Conservation (phyloP, 2,329 filamentous ascomycete species). For the Aspergillus pseudoglaucus region DNA sequence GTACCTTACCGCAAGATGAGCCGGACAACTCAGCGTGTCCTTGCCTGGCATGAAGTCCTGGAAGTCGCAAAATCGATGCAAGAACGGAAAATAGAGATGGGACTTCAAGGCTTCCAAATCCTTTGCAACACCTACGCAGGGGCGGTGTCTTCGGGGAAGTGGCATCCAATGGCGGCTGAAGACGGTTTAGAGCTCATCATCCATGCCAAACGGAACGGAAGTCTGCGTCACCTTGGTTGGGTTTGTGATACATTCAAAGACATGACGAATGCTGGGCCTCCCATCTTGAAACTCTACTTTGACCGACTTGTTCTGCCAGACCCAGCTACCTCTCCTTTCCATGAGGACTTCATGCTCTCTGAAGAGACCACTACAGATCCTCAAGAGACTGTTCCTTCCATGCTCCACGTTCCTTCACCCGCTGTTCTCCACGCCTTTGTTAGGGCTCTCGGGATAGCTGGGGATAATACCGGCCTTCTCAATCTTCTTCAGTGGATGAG, state of each 20-base stretch:
- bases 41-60: conserved; percentile 34
- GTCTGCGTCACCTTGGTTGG: conserved; percentile 2
- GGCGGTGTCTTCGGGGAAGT: conserved; percentile 28
- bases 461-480: conserved; percentile 35
- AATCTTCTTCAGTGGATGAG: conserved; percentile 39
- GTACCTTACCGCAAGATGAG: conserved; percentile 12
- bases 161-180: conserved; percentile 19
- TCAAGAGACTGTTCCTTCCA: conserved; percentile 19
- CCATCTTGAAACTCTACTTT: conserved; percentile 29
- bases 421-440: conserved; percentile 37
- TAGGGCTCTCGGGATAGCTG: conserved; percentile 33
- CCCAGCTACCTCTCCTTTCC: conserved; percentile 14
- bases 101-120: conserved; percentile 27
- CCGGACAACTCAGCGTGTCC: conserved; percentile 23
- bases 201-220: conserved; percentile 8
- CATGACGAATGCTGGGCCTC: conserved; percentile 25
- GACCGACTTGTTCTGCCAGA: conserved; percentile 28
- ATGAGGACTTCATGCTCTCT: conserved; percentile 13
- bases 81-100: conserved; percentile 21
- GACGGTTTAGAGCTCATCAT: conserved; percentile 20
- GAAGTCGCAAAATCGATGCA: conserved; percentile 31
- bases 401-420: conserved; percentile 32
- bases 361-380: conserved; percentile 6
- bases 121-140: conserved; percentile 31
- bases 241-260: conserved; percentile 16